Evolutionary conservation across 1,139 yeast species (phyloP).

Genomic region (Scheffersomyces titani): DNA sequence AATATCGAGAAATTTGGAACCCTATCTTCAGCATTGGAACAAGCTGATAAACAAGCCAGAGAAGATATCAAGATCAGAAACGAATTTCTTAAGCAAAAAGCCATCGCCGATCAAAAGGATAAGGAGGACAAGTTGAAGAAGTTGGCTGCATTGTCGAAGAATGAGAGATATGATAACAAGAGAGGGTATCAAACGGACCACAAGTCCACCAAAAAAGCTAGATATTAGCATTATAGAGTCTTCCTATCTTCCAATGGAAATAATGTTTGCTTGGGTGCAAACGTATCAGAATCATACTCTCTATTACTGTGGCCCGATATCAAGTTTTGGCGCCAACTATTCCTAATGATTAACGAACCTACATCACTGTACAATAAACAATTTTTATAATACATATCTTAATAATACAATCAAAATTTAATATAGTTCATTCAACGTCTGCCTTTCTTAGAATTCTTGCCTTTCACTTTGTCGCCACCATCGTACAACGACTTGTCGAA

Average conservation of each 20-base stretch:
- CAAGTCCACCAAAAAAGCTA: conserved; percentile 1
- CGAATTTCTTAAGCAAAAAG: conserved; percentile 54
- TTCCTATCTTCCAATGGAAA: too few relatives aligned
- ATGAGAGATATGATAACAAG: conserved; percentile 15
- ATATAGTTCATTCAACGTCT: background rate
- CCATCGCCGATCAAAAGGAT: conserved; percentile 55
- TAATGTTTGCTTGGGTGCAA: too few relatives aligned
- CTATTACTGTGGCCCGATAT: background rate
- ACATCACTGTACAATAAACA: background rate
- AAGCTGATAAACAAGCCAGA: conserved; percentile 75
- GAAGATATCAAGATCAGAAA: conserved; percentile 66
- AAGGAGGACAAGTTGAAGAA: conserved; percentile 60
- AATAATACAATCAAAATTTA: background rate
- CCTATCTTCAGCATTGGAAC: conserved; percentile 70
- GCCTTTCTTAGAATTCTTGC: conserved; percentile 14
- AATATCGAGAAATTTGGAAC: conserved; percentile 62
- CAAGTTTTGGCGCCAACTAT: background rate
- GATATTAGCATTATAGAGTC: too few relatives aligned
- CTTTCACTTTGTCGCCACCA: conserved; percentile 47
- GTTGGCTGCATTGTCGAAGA: conserved; percentile 61
- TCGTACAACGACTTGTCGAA: conserved; percentile 58
- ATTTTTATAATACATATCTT: background rate
- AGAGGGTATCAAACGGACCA: background rate
- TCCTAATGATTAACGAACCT: background rate
- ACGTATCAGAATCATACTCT: background rate